A percentile compares a stretch with the other conserved stretches of the same genome.
phyloP scores from a whole-genome alignment of 306 rosid genomes.

The Purshia tridentata region DNA sequence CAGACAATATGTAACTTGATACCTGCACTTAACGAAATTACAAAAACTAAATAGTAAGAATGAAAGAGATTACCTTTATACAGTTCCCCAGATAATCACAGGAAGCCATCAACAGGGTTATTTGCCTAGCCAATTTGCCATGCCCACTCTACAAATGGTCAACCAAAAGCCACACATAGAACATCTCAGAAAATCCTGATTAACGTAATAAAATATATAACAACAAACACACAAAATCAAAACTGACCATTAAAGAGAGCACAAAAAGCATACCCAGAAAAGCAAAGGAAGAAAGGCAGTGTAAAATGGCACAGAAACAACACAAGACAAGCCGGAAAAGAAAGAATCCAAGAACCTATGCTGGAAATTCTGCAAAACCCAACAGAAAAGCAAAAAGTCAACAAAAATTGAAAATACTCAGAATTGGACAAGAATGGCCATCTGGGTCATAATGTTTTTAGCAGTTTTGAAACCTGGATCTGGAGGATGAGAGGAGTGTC shows the following conservation, averaged over 20 bases:
- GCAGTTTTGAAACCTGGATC: conserved; percentile 66
- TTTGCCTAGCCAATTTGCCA: conserved; percentile 94
- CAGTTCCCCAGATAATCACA: conserved; percentile 88
- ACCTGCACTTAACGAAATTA: background rate
- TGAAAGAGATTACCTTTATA: conserved; percentile 54
- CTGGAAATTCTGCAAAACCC: conserved; percentile 51
- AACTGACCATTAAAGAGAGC: conserved; percentile 13
- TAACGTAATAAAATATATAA: background rate
- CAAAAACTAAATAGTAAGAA: background rate
- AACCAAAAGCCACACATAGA: conserved; percentile 16
- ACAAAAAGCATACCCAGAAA: conserved; percentile 65
- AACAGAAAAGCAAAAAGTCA: background rate
- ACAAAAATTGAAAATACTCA: background rate
- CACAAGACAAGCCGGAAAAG: conserved; percentile 74
- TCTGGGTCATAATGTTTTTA: conserved; percentile 16
- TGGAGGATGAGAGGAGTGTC: conserved; percentile 56
- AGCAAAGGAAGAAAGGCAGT: conserved; percentile 92
- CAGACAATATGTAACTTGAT: background rate
- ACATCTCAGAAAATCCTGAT: background rate
- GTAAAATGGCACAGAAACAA: conserved; percentile 92
- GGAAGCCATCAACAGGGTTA: conserved; percentile 91
- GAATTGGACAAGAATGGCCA: conserved; percentile 17
- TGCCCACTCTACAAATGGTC: conserved; percentile 74
- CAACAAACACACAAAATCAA: background rate
- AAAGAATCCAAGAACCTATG: conserved; percentile 60